Evolutionary conservation across 192 early-diverging fungal genomes (phyloP), one percentile per base, ranked within the genome.

Genomic region (Chytriomyces hyalinus): DNA sequence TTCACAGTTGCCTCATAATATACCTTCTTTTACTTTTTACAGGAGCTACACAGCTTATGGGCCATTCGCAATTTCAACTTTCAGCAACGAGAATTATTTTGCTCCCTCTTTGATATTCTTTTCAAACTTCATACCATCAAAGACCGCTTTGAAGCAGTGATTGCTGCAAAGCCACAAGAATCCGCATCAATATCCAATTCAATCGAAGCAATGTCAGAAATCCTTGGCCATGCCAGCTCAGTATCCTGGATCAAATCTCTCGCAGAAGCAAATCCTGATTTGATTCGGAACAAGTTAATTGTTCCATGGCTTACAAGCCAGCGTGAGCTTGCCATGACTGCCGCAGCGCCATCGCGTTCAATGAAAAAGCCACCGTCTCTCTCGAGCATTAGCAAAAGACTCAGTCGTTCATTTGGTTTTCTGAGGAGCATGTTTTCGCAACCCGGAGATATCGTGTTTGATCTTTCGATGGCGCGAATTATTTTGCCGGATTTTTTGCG

Each of bases 141-240:
- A 3, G 46, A 49, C 36, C 68, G 68, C 9, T 70, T 53, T 70
- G 49, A 70, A 53, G 15, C 68, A 10, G 53, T 11, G 15, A 15
- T 67, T 47, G 28, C 66, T 8, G 9, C 66, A 15, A 67, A 67
- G 47, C 28, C 66, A 28, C 66, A 67, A 67, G 66, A 67, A 26
- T 17, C 26, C 7, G 11, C 66, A n/a, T 11, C 66, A 17, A 28
- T 67, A 47, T n/a, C 28, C 11, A 15, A 36, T 11, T 36, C 66
- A 26, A 11, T 67, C 15, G 13, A 13, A 11, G 8, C 47, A 13
- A 48, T 67, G 66, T 53, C 49, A 26, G 20, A 49, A 28, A 70
- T 28, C 11, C 22, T 70, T 53, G 68, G 53, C 7, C 53, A 28
- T 13, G 46, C 50, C 8, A 53, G 26, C n/a, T 53, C 68, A 22